phyloP scores from a whole-genome alignment of 1,284 basidiomycete species.

The Rhodotorula sp. region DNA sequence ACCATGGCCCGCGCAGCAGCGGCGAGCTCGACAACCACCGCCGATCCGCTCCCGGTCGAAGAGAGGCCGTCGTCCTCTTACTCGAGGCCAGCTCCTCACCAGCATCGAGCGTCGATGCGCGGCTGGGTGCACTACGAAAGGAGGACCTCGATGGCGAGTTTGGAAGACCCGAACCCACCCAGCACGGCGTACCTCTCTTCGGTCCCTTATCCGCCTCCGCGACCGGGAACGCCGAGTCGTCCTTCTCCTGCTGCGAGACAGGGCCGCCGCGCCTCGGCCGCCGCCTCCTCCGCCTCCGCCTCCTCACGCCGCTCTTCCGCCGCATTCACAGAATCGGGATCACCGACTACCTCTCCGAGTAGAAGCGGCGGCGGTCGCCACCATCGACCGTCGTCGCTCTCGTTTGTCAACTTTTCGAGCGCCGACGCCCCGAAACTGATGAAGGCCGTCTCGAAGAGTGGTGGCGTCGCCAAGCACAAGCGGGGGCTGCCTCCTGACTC shows the following conservation, averaged over 20 bases:
- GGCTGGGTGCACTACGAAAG: not conserved
- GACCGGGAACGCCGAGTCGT: not conserved
- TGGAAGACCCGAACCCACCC: not conserved
- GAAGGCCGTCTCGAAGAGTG: not conserved
- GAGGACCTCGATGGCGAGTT: not conserved
- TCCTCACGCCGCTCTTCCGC: not conserved
- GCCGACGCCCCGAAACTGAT: conserved; percentile 42
- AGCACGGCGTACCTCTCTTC: not conserved
- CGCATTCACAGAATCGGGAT: not conserved
- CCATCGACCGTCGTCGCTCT: not conserved
- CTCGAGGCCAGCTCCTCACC: not conserved
- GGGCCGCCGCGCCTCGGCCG: not conserved
- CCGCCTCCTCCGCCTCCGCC: not conserved
- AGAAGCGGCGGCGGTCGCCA: not conserved
- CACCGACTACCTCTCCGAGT: no score
- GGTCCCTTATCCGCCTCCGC: not conserved
- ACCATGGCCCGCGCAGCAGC: not conserved
- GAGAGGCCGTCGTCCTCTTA: no score
- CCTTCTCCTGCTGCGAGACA: not conserved
- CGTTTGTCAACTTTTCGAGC: conserved; percentile 46
- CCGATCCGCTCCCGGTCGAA: no score
- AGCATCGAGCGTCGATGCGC: not conserved
- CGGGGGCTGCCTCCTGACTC: not conserved
- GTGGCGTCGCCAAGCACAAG: not conserved
- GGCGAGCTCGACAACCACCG: not conserved